A percentile compares a stretch with the other conserved stretches of the same genome.
phyloP scores from a whole-genome alignment of 306 rosid species.

The Erythrophleum fordii region DNA sequence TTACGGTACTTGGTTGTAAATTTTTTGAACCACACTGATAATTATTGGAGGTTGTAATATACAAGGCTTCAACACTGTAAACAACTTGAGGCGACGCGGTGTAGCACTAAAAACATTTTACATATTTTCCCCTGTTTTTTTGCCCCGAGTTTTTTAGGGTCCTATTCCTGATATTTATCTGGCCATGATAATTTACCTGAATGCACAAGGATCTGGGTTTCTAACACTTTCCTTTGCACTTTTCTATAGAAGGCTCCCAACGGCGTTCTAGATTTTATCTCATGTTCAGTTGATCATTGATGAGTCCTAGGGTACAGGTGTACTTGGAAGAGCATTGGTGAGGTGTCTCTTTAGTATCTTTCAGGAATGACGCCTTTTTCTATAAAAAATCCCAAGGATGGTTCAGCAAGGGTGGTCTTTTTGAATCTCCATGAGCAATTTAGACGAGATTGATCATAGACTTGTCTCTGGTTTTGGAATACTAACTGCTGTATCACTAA shows the following conservation, averaged over 20 bases:
- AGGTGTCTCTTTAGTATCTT: not conserved
- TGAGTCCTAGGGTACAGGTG: not conserved
- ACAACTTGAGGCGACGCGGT: conserved; percentile 20
- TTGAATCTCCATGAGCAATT: no score
- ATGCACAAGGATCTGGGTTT: not conserved
- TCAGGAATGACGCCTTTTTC: not conserved
- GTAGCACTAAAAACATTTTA: not conserved
- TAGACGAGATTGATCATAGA: not conserved
- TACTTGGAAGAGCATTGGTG: not conserved
- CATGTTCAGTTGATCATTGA: conserved; percentile 1
- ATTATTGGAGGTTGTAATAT: conserved; percentile 1
- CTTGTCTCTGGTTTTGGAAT: not conserved
- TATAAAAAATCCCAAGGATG: no score
- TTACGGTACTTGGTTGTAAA: conserved; percentile 37
- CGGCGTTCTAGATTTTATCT: conserved; percentile 10
- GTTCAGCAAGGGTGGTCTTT: no score
- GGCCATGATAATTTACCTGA: not conserved
- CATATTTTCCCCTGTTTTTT: not conserved
- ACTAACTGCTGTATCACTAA: not conserved
- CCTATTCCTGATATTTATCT: conserved; percentile 13
- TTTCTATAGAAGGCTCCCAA: not conserved
- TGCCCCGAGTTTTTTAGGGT: not conserved
- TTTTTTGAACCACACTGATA: conserved; percentile 18
- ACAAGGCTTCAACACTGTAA: conserved; percentile 29
- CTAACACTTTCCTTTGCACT: not conserved